A percentile compares a stretch with the other conserved stretches of the same genome.
Evolutionary conservation across 2,329 filamentous ascomycete species (phyloP).

Genomic region (Ilyonectria destructans): DNA sequence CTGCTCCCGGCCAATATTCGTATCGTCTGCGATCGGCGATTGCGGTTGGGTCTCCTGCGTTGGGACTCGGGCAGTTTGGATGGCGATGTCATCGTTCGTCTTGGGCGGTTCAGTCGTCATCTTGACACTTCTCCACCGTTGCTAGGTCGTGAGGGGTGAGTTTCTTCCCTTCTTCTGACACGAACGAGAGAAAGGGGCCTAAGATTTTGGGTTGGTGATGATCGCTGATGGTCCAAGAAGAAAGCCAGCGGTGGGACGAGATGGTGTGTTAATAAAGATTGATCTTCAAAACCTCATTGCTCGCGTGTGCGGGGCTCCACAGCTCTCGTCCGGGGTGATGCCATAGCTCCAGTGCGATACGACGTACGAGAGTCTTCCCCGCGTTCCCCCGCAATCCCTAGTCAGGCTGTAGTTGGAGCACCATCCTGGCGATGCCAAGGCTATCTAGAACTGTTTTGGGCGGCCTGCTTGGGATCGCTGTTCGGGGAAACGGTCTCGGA

Average conservation of each 20-base stretch:
- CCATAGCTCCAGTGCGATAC: background rate
- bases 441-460: background rate
- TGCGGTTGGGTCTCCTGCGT: background rate
- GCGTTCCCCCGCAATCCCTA: background rate
- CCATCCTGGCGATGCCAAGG: background rate
- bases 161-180: background rate
- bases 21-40: background rate
- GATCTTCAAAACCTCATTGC: background rate
- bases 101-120: background rate
- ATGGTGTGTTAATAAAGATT: background rate
- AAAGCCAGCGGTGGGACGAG: background rate
- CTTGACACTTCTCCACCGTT: background rate
- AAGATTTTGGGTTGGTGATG: background rate
- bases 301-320: background rate
- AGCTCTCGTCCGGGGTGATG: constrained; percentile 1
- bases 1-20: background rate
- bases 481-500: background rate
- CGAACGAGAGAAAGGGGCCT: background rate
- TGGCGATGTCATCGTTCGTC: constrained; percentile 9
- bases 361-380: background rate
- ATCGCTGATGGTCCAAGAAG: background rate
- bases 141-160: background rate
- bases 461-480: background rate
- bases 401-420: background rate
- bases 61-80: background rate